Base-by-base conservation (phyloP, 768 basidiomycete species). In the Filobasidium wieringae region DNA sequence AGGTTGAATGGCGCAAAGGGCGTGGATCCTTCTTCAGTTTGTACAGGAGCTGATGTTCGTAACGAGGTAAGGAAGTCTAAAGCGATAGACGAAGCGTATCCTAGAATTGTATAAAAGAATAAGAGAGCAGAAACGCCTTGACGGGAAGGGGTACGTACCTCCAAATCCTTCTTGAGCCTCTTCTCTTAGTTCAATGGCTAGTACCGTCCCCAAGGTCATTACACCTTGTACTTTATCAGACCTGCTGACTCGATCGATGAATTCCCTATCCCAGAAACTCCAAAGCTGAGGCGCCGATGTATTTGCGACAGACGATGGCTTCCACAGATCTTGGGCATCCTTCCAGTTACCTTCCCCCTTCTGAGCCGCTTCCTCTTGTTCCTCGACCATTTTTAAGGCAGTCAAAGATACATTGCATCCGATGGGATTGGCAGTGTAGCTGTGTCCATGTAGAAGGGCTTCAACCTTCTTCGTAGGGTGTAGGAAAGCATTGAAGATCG, bases 381-480 rank as follows among this genome's bases (percentile, higher is more conserved):
- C 76, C 50, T 84, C 83, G 7, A 92, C 68, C 58, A 86, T 75
- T 32, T 80, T 76, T 39, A 96, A 77, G 2, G 90, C 81, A 72
- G 84, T 81, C 63, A 84, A 84, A 0, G 93, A 93, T 12, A 95
- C 87, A 62, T 87, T 84, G 72, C 93, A 96, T 0, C 90, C 93
- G 36, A 95, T 79, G 0, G 93, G 82, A 70, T 95, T 88, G 2
- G 93, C 93, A 0, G 89, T 95, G 72, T 97, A 97, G 57, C 87
- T 89, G 71, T 97, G 93, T 0, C 93, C 93, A 61, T 97, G 93
- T 1, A 96, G 76, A 14, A 97, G 76, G 15, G 93, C 90, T 60
- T 87, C 81, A n/a, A 79, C 79, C 72, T 96, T 96, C 33, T 78
- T 78, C 32, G 80, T 78, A 32, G 87, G 80, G 24, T 61, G 60